Conservation (phyloP, 2,329 filamentous ascomycete species). For the Bipolaris victoriae region DNA sequence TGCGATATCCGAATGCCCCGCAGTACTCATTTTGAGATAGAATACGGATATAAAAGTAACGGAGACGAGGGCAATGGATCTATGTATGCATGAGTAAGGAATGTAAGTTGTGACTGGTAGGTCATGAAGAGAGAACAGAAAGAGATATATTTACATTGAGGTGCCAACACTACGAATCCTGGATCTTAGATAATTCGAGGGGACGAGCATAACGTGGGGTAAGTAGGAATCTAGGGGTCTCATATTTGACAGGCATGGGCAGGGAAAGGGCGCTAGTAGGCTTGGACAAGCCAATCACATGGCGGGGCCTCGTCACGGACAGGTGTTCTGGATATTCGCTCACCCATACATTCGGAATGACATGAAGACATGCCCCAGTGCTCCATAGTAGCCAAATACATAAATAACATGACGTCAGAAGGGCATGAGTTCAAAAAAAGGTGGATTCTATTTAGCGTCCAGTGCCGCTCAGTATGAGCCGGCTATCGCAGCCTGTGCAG, state of each 20-base stretch:
- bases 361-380: neutral
- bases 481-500: slow-evolving; percentile 1
- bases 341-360: neutral
- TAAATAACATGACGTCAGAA: neutral
- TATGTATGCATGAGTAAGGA: neutral
- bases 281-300: slow-evolving; percentile 16
- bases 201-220: slow-evolving; percentile 11
- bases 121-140: neutral
- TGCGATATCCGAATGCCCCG: neutral
- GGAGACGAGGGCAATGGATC: slow-evolving; percentile 24
- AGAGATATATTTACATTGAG: slow-evolving; percentile 7
- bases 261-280: slow-evolving; percentile 5
- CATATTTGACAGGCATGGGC: slow-evolving; percentile 6
- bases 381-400: neutral
- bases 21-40: slow-evolving; percentile 17
- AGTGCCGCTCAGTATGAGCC: slow-evolving; percentile 6
- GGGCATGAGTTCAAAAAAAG: slow-evolving; percentile 6
- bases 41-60: slow-evolving; percentile 11
- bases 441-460: slow-evolving; percentile 15
- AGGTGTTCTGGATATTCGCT: neutral
- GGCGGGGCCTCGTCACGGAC: slow-evolving; percentile 1
- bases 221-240: neutral
- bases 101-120: neutral
- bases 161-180: slow-evolving; percentile 13
- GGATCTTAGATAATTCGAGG: neutral